Evolutionary conservation across 345 rosid species (phyloP).

Genomic region (Lenwebbia sp.): DNA sequence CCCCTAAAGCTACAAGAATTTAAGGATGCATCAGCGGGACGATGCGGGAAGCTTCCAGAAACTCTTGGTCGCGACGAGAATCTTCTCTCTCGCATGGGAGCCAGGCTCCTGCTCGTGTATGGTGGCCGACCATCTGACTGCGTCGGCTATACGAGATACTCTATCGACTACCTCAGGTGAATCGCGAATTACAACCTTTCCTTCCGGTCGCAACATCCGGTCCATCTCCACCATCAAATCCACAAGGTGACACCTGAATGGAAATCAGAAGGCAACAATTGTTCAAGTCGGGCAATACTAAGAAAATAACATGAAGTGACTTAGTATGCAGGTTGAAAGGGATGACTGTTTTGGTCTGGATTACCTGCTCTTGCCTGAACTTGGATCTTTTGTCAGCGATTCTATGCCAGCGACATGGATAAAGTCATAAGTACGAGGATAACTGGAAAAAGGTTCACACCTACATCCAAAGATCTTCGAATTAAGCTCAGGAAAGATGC

Average conservation of each 20-base stretch:
- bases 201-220: constrained; percentile 83
- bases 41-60: constrained; percentile 39
- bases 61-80: constrained; percentile 66
- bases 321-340: background rate
- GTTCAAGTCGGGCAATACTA: background rate
- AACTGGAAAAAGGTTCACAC: constrained; percentile 99
- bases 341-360: background rate
- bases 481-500: background rate
- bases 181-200: constrained; percentile 69
- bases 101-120: constrained; percentile 75
- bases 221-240: constrained; percentile 97
- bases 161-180: constrained; percentile 78
- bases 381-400: constrained; percentile 41
- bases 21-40: background rate
- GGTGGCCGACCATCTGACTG: constrained; percentile 61
- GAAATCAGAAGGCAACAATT: background rate
- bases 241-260: constrained; percentile 76
- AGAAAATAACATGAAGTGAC: background rate
- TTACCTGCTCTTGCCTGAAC: constrained; percentile 48
- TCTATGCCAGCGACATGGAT: constrained; percentile 82
- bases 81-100: constrained; percentile 67
- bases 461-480: constrained; percentile 26
- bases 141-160: constrained; percentile 53
- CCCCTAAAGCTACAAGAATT: background rate
- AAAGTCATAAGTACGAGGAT: constrained; percentile 93